These are phyloP conservation scores for Colletotrichum truncatum DNA, from an alignment of 2,329 filamentous ascomycete genomes.

Conservation along the genomic window DNA sequence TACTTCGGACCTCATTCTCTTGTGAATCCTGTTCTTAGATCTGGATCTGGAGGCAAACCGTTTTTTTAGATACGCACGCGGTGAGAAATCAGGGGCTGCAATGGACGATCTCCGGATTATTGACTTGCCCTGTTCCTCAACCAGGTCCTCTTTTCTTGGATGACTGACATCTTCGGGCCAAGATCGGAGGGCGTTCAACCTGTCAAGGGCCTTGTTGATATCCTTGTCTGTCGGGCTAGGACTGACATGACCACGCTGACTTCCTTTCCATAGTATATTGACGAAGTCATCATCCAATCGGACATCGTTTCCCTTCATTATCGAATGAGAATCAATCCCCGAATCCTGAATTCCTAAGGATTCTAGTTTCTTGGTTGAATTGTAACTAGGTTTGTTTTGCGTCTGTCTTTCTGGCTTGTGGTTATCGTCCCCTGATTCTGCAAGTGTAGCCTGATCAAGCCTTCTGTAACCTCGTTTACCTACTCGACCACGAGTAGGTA, in stretches of 20 bases:
- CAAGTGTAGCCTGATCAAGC: neutral
- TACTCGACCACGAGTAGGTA: neutral
- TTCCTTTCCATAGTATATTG: neutral
- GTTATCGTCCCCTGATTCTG: neutral
- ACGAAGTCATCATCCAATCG: neutral
- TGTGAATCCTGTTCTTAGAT: constrained; percentile 7
- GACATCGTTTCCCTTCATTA: neutral
- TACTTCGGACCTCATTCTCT: constrained; percentile 14
- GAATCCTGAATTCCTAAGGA: neutral
- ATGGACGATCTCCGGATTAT: neutral
- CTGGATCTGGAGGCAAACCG: constrained; percentile 9
- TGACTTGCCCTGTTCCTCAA: neutral
- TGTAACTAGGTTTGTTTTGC: neutral
- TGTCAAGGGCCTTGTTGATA: constrained; percentile 5
- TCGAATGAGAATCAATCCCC: neutral
- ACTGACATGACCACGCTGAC: neutral
- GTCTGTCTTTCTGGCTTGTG: neutral
- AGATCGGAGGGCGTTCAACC: constrained; percentile 8
- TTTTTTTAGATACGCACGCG: constrained; percentile 1
- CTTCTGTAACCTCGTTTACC: neutral
- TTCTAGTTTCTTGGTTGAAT: neutral
- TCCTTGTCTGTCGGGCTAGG: neutral
- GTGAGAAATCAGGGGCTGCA: neutral
- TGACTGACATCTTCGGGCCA: neutral
- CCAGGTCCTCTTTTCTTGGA: neutral